A percentile compares a stretch with the other conserved stretches of the same genome.
These are phyloP conservation scores for Candida fluviatilis DNA, from an alignment of 805 yeast species.

Conservation along the genomic window DNA sequence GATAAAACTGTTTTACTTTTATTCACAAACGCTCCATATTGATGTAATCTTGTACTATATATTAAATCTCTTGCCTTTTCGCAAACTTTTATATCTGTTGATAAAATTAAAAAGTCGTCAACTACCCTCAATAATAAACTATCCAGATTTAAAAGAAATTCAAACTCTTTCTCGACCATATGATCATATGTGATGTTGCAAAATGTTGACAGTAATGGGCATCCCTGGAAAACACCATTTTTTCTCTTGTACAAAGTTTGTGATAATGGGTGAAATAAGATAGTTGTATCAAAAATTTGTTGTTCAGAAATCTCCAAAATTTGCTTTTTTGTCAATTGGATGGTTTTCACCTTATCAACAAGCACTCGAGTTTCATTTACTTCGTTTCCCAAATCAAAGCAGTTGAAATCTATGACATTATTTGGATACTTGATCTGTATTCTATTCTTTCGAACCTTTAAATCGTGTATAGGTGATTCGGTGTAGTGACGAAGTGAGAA, in stretches of 20 bases:
- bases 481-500: slow-evolving; percentile 18
- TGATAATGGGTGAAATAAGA: slow-evolving; percentile 27
- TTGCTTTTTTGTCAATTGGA: slow-evolving; percentile 37
- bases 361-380: slow-evolving; percentile 5
- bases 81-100: slow-evolving; percentile 33
- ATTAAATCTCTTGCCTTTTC: slow-evolving; percentile 14
- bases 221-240: slow-evolving; percentile 82
- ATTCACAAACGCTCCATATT: slow-evolving; percentile 35
- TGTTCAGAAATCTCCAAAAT: slow-evolving; percentile 41
- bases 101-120: slow-evolving; percentile 79
- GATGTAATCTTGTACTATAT: slow-evolving; percentile 15
- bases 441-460: not conserved
- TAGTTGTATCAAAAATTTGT: slow-evolving; percentile 52
- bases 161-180: slow-evolving; percentile 41
- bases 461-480: slow-evolving; percentile 7
- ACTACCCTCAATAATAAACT: slow-evolving; percentile 58
- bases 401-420: slow-evolving; percentile 8
- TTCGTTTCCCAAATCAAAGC: slow-evolving; percentile 1
- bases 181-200: slow-evolving; percentile 72
- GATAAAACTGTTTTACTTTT: slow-evolving; percentile 20
- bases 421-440: slow-evolving; percentile 12
- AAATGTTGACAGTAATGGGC: slow-evolving; percentile 66
- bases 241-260: slow-evolving; percentile 36
- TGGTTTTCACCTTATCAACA: slow-evolving; percentile 22
- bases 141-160: slow-evolving; percentile 8